Conservation (phyloP, 441 rosid genomes). For the Aquilaria agallochum region DNA sequence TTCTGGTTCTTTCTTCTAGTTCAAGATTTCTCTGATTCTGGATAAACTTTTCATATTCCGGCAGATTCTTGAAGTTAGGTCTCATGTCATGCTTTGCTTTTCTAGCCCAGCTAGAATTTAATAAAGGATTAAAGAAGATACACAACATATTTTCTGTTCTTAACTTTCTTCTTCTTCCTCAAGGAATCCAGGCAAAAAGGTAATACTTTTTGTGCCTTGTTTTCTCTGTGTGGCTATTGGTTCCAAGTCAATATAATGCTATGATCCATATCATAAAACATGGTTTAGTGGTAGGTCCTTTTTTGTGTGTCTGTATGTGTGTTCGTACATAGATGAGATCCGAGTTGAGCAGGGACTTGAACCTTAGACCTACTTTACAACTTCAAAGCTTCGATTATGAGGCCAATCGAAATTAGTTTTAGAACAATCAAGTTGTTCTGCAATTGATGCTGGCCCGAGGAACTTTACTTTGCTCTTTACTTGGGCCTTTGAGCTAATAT, state of each 20-base stretch:
- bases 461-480: too few relatives aligned
- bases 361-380: too few relatives aligned
- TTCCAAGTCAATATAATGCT: conserved; percentile 13
- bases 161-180: conserved; percentile 14
- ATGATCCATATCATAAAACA: conserved; percentile 19
- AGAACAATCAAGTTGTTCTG: too few relatives aligned
- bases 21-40: conserved; percentile 1
- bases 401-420: not conserved
- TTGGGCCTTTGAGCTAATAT: too few relatives aligned
- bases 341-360: too few relatives aligned
- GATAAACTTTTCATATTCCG: not conserved
- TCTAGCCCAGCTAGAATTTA: conserved; percentile 3
- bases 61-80: not conserved
- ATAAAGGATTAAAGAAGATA: not conserved
- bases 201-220: conserved; percentile 4
- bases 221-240: conserved; percentile 16
- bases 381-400: too few relatives aligned
- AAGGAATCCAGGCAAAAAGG: conserved; percentile 10
- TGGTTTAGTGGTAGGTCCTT: too few relatives aligned
- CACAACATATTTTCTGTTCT: not conserved
- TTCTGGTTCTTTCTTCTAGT: not conserved
- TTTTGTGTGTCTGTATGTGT: too few relatives aligned
- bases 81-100: not conserved
- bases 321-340: too few relatives aligned
- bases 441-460: too few relatives aligned